These are phyloP conservation scores for Isatis lusitanica DNA, from an alignment of 441 rosid genomes.

Conservation along the genomic window DNA sequence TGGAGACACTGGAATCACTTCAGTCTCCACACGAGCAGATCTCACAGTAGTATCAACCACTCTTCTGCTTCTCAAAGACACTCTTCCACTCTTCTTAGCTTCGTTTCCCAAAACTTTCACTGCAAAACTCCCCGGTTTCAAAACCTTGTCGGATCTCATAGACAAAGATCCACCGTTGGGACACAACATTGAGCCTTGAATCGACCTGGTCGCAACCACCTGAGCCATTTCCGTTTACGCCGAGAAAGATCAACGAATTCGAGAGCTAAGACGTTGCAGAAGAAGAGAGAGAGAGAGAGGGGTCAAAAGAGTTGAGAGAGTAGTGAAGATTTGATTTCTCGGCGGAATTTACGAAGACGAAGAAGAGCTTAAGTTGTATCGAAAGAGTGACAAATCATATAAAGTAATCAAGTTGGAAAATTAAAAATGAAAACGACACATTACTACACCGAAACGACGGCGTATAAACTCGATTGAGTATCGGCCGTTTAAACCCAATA, in stretches of 20 bases:
- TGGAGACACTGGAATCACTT: constrained; percentile 75
- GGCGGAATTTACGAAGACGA: constrained; percentile 48
- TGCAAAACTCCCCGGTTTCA: constrained; percentile 54
- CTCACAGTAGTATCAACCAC: constrained; percentile 47
- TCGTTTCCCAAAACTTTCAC: constrained; percentile 42
- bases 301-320: constrained; percentile 18
- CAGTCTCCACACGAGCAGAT: constrained; percentile 56
- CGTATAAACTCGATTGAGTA: not conserved
- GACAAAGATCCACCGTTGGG: constrained; percentile 55
- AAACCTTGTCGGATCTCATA: constrained; percentile 48
- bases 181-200: constrained; percentile 47
- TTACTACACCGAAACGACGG: not conserved
- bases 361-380: constrained; percentile 55
- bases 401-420: not conserved
- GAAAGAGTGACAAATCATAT: constrained; percentile 42
- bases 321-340: constrained; percentile 41
- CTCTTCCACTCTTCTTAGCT: constrained; percentile 33
- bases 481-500: not conserved
- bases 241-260: not conserved
- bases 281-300: not conserved
- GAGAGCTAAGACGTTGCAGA: constrained; percentile 7
- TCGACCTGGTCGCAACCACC: constrained; percentile 69
- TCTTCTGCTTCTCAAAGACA: constrained; percentile 35
- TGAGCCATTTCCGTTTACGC: constrained; percentile 59
- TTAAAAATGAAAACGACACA: not conserved